These are phyloP conservation scores for Leccinum variicolor DNA, from an alignment of 768 basidiomycete genomes.

Conservation along the genomic window DNA sequence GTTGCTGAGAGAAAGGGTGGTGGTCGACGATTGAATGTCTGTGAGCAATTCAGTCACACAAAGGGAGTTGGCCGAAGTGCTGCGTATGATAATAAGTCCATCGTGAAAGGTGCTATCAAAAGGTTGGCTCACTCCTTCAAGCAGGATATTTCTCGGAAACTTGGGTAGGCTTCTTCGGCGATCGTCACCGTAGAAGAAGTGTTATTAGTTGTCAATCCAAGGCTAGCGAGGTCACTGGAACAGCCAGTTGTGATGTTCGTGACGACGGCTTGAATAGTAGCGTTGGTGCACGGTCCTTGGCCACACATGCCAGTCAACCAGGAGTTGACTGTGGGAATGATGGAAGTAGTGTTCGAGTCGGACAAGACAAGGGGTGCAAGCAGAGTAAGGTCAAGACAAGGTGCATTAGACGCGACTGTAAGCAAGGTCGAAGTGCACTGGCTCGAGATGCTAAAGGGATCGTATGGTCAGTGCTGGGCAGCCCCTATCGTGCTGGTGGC, in stretches of 20 bases:
- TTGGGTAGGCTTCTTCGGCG: constrained; percentile 56
- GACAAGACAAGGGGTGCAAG: constrained; percentile 27
- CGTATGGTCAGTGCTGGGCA: background rate
- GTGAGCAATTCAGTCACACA: constrained; percentile 60
- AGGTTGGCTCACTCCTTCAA: constrained; percentile 55
- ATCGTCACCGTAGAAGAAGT: constrained; percentile 29
- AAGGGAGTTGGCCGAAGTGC: constrained; percentile 38
- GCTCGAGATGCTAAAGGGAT: constrained; percentile 11
- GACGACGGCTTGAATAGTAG: constrained; percentile 53
- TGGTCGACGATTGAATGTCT: constrained; percentile 41
- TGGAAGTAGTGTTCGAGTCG: constrained; percentile 27
- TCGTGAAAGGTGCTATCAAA: background rate
- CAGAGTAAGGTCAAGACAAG: constrained; percentile 40
- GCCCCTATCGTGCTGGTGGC: constrained; percentile 10
- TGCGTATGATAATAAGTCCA: constrained; percentile 11
- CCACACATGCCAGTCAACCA: constrained; percentile 63
- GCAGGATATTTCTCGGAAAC: constrained; percentile 53
- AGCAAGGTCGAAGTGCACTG: constrained; percentile 49
- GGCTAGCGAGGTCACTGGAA: constrained; percentile 33
- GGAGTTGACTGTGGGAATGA: constrained; percentile 44
- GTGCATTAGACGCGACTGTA: constrained; percentile 36
- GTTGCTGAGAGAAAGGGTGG: constrained; percentile 20
- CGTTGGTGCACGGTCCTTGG: constrained; percentile 53
- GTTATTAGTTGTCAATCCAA: constrained; percentile 19
- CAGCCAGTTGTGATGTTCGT: constrained; percentile 54